phyloP scores from a whole-genome alignment of 768 basidiomycete genomes.

The Clitopilus passeckerianus region DNA sequence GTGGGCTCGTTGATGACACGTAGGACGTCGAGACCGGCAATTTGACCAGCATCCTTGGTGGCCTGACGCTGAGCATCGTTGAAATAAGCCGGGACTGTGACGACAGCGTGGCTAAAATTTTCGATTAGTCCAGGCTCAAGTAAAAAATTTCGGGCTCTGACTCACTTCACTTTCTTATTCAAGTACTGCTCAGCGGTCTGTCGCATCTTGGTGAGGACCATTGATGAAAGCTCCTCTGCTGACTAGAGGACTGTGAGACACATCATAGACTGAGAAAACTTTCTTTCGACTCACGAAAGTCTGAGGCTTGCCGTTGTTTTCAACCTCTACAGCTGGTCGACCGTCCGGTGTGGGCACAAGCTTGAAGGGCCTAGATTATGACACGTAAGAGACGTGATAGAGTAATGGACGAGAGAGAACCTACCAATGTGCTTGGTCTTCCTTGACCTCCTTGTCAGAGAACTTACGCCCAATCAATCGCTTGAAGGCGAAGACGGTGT shows the following conservation, averaged over 20 bases:
- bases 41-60: constrained; percentile 96
- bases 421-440: constrained; percentile 83
- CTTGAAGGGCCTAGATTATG: constrained; percentile 64
- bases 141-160: constrained; percentile 16
- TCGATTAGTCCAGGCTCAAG: too few relatives aligned
- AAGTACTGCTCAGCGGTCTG: constrained; percentile 93
- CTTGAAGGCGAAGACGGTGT: constrained; percentile 94
- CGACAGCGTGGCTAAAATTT: constrained; percentile 68
- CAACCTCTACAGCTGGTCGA: constrained; percentile 78
- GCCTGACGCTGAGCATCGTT: constrained; percentile 99
- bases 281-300: constrained; percentile 50
- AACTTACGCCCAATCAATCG: constrained; percentile 93
- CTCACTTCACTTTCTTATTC: constrained; percentile 92
- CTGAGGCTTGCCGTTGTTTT: constrained; percentile 81
- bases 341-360: constrained; percentile 70
- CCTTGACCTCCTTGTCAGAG: constrained; percentile 89
- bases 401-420: constrained; percentile 15
- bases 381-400: constrained; percentile 2
- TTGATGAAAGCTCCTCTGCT: constrained; percentile 80
- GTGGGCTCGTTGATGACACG: constrained; percentile 99
- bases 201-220: constrained; percentile 90
- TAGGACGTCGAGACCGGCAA: constrained; percentile 95
- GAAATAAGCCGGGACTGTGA: constrained; percentile 98
- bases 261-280: neutral
- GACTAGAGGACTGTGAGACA: constrained; percentile 45